Conservation (phyloP, 2,329 filamentous ascomycete genomes). For the Phialocephala subalpina region DNA sequence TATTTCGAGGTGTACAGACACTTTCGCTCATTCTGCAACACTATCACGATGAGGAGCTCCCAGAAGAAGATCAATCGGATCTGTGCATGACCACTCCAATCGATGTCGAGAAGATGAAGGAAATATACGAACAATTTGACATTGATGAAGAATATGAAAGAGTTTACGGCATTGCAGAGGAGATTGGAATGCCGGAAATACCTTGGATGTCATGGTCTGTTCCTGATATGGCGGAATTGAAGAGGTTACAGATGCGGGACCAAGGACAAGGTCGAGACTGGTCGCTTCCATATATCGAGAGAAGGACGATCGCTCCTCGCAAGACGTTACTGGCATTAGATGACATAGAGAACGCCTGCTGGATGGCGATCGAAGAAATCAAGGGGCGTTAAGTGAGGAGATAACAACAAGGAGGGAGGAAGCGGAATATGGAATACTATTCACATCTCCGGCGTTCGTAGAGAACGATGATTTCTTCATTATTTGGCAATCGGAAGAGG, state of each 20-base stretch:
- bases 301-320: not conserved
- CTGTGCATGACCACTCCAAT: not conserved
- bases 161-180: not conserved
- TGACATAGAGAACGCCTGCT: not conserved
- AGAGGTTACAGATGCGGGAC: no score
- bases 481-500: no score
- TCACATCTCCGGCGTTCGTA: no score
- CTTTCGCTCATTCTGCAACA: not conserved
- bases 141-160: not conserved
- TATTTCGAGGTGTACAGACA: not conserved
- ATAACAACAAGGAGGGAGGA: no score
- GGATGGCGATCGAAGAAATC: not conserved
- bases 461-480: no score
- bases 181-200: not conserved
- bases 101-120: not conserved
- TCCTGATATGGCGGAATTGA: not conserved
- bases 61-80: not conserved
- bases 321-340: not conserved
- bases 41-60: not conserved
- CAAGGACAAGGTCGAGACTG: not conserved
- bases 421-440: no score
- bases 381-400: not conserved
- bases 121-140: not conserved
- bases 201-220: not conserved
- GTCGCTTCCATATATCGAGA: not conserved